Base-by-base conservation (phyloP, 2,329 filamentous ascomycete genomes). In the Fusarium beomiforme region DNA sequence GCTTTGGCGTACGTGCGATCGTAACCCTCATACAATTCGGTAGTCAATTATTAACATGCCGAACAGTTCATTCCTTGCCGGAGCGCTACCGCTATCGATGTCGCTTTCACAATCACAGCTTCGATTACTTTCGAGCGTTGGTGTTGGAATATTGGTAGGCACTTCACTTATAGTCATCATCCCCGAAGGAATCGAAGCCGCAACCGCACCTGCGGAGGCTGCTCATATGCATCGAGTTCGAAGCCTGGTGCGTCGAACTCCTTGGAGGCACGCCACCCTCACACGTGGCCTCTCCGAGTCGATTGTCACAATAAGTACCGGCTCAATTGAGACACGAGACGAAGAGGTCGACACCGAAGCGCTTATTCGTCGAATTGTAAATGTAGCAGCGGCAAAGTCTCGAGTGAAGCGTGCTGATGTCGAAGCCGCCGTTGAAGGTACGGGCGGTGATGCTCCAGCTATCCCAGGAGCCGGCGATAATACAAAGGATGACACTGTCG, bases 141-240 rank as follows among this genome's bases (percentile, higher is more conserved):
- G 96, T 57, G 94, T 97, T 81, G 96, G 96, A 46, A 92, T 99
- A 55, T 86, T 99, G 12, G 95, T 99, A 19, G 96, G 96, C 37
- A 98, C 96, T 31, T 95, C 95, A 3, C 87, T 99, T 71, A 95
- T 98, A 71, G 94, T 99, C 34, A 98, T 99, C 78, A 97, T 99
- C 76, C 96, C 96, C 2, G 96, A 99, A 81, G 96, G 96, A 39
- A 91, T 98, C 65, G 95, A 98, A 79, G 95, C 96, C 6, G 87
- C 98, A 62, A 93, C 96, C 74, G 90, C 86, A 17, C 83, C 87
- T 5, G 81, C 82, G 4, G 79, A 83, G 62, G 73, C 79, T 10
- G 70, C 79, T 13, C 82, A 84, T 49, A 73, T 81, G 54, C 83
- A 83, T 72, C 78, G 78, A 60, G 70, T 78, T 19, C 74, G 79